These are phyloP conservation scores for Beauveria caledonica DNA, from an alignment of 2,329 filamentous ascomycete genomes.

Conservation along the genomic window DNA sequence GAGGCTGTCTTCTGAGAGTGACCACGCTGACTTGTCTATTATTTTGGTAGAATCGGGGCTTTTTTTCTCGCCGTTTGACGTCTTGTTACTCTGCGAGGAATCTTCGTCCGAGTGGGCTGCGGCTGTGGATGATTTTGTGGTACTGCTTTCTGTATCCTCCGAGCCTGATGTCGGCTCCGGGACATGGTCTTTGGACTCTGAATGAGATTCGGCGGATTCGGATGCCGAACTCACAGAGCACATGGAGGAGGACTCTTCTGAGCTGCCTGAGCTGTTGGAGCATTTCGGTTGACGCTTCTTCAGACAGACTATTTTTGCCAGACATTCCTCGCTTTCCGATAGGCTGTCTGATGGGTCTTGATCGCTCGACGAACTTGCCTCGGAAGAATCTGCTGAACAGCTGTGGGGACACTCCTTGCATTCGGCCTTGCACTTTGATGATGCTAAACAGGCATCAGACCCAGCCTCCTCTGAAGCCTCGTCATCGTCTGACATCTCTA, in stretches of 20 bases:
- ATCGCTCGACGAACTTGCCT: neutral
- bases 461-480: neutral
- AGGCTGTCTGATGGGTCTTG: neutral
- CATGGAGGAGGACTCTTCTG: neutral
- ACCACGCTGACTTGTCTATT: constrained; percentile 15
- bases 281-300: neutral
- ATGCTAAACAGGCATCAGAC: neutral
- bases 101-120: neutral
- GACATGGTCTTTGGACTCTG: neutral
- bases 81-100: neutral
- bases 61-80: neutral
- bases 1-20: constrained; percentile 27
- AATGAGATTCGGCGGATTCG: neutral
- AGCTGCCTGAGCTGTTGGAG: neutral
- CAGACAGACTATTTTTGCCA: neutral
- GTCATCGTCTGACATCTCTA: neutral
- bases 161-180: neutral
- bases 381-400: neutral
- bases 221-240: neutral
- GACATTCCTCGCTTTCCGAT: neutral
- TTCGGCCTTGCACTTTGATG: neutral
- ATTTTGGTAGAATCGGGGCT: no score
- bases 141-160: neutral
- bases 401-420: neutral
- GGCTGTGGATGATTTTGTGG: neutral